Evolutionary conservation across 495 filamentous ascomycete species (phyloP).

Genomic region (Podospora pseudoanserina): DNA sequence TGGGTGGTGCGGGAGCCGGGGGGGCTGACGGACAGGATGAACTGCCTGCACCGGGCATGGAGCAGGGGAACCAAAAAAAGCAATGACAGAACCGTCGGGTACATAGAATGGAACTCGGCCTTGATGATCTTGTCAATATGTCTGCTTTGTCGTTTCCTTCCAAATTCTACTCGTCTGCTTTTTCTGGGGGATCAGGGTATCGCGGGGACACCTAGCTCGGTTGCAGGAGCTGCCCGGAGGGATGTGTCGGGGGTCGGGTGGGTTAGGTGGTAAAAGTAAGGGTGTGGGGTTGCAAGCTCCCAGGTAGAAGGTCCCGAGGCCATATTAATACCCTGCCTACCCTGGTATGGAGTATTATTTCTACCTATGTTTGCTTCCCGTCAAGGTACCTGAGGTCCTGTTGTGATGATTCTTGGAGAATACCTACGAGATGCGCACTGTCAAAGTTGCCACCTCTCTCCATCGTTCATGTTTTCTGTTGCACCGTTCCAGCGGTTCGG

Average conservation of each 20-base stretch:
- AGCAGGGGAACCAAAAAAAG: not conserved
- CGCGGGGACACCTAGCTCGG: constrained; percentile 1
- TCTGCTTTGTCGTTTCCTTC: not conserved
- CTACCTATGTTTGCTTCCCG: not conserved
- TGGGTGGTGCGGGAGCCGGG: constrained; percentile 4
- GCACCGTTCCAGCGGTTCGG: constrained; percentile 12
- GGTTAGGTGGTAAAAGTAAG: not conserved
- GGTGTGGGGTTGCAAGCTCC: not conserved
- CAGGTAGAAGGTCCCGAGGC: not conserved
- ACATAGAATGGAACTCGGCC: not conserved
- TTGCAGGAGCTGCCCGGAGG: not conserved
- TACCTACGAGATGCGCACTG: not conserved
- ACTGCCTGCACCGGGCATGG: not conserved
- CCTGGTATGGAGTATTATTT: not conserved
- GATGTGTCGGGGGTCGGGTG: no score
- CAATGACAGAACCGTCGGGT: not conserved
- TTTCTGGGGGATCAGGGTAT: not conserved
- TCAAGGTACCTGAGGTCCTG: no score
- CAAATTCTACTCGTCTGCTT: no score
- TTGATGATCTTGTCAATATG: not conserved
- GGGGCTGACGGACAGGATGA: not conserved
- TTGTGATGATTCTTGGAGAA: not conserved
- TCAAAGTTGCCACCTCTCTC: not conserved
- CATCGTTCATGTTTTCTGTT: not conserved
- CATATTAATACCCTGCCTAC: not conserved